These are phyloP conservation scores for Mycena polygramma DNA, from an alignment of 768 basidiomycete genomes.

Conservation along the genomic window DNA sequence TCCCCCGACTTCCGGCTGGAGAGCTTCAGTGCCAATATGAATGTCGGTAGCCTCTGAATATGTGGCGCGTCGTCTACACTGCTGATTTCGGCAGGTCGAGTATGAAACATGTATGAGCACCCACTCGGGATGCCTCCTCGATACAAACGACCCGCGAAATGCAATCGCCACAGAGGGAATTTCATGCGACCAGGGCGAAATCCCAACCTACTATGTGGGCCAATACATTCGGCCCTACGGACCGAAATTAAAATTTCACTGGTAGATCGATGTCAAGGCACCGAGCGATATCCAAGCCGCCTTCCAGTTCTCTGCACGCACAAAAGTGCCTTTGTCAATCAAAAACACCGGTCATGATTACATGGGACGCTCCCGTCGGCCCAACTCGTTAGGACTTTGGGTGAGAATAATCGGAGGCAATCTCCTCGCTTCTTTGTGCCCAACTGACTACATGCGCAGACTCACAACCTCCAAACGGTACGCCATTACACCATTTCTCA, in stretches of 20 bases:
- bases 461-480: conserved; percentile 32
- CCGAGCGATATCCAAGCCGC: conserved; percentile 41
- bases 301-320: conserved; percentile 39
- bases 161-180: conserved; percentile 7
- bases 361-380: conserved; percentile 40
- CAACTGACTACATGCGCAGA: conserved; percentile 10
- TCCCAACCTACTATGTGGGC: conserved; percentile 29
- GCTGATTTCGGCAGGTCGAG: background rate
- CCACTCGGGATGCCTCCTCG: conserved; percentile 15
- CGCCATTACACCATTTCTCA: background rate
- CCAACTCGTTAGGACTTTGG: conserved; percentile 34
- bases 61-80: background rate
- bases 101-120: conserved; percentile 27
- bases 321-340: conserved; percentile 40
- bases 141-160: conserved; percentile 8
- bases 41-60: conserved; percentile 5
- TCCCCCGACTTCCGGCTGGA: conserved; percentile 12
- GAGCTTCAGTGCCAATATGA: conserved; percentile 25
- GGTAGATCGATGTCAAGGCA: conserved; percentile 41
- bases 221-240: too few relatives aligned
- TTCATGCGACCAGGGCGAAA: conserved; percentile 29
- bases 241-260: too few relatives aligned
- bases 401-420: too few relatives aligned
- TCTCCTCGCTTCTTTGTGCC: background rate
- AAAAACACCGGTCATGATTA: conserved; percentile 49